A percentile compares a stretch with the other conserved stretches of the same genome.
These are phyloP conservation scores for Amaranthus palmeri DNA, from an alignment of 148 eudicot genomes.

Conservation along the genomic window DNA sequence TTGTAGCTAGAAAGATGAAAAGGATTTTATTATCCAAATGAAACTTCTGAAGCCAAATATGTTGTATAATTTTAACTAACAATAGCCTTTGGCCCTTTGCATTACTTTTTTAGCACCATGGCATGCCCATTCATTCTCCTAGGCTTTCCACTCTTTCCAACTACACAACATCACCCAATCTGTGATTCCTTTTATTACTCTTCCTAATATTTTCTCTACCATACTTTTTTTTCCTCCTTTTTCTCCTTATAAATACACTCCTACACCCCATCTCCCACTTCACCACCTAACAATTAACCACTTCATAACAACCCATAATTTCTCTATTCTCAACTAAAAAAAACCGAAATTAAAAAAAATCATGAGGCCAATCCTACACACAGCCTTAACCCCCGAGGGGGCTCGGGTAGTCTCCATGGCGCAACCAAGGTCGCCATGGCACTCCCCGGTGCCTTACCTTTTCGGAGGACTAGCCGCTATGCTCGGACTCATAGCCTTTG, in stretches of 20 bases:
- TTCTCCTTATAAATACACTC: slow-evolving; percentile 24
- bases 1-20: no score
- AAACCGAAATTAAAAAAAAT: neutral
- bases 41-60: no score
- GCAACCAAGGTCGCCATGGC: slow-evolving; percentile 51
- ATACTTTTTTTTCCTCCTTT: neutral
- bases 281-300: neutral
- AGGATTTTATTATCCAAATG: no score
- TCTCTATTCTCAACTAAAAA: neutral
- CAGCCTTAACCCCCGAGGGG: slow-evolving; percentile 9
- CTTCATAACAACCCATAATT: neutral
- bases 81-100: neutral
- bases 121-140: slow-evolving; percentile 2
- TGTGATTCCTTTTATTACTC: slow-evolving; percentile 13
- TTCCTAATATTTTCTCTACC: neutral
- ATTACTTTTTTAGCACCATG: no score
- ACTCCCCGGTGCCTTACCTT: slow-evolving; percentile 77
- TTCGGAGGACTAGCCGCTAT: slow-evolving; percentile 81
- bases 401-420: neutral
- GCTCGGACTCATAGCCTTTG: slow-evolving; percentile 77
- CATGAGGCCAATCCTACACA: slow-evolving; percentile 12
- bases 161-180: slow-evolving; percentile 18
- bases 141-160: slow-evolving; percentile 10
- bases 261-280: neutral
- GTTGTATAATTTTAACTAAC: no score